Evolutionary conservation across 2,329 filamentous ascomycete species (phyloP), one percentile per base, ranked within the genome.

Genomic region (Penicillium hordei): DNA sequence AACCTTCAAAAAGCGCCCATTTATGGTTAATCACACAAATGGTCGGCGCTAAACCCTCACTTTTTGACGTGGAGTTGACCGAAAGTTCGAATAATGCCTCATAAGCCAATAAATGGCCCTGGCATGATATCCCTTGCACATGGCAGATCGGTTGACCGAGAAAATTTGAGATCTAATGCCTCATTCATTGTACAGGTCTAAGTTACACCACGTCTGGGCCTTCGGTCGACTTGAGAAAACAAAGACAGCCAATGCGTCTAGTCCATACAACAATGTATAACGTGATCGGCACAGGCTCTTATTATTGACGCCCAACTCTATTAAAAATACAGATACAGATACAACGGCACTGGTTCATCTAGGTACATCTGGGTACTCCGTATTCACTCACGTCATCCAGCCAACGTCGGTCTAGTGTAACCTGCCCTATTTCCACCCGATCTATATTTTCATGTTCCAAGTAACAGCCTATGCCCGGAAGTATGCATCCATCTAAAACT

Each of bases 1-100:
- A 58, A 59, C 48, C 53, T 59, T 65, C 55, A 57, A 40, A 40
- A 45, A 53, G 46, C 34, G 25, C 29, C 48, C 36, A 36, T 21
- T 42, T 59, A 52, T 50, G 55, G 43, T 29, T 29, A 21, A 55
- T 38, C 39, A 40, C 40, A 34, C 33, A 23, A 38, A 38, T 61
- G 48, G 57, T 19, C 23, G 12, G 19, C 39, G 38, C 23, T 52
- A 59, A 43, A 34, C 15, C 44, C 53, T 53, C 51, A 34, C 19
- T n/a, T 12, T 21, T 33, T 8, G 15, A 34, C 31, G 31, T 25
- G 13, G 3, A 6, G 34, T 34, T 15, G 2, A 21, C 10, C 12
- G n/a, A 48, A 48, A 23, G 4, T 29, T 12, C 12, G 1, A 36
- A 50, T 34, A 49, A 55, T 36, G 15, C 38, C 45, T 31, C 46